Conservation (phyloP, 805 yeast species). For the Schizosaccharomyces cryophilus region DNA sequence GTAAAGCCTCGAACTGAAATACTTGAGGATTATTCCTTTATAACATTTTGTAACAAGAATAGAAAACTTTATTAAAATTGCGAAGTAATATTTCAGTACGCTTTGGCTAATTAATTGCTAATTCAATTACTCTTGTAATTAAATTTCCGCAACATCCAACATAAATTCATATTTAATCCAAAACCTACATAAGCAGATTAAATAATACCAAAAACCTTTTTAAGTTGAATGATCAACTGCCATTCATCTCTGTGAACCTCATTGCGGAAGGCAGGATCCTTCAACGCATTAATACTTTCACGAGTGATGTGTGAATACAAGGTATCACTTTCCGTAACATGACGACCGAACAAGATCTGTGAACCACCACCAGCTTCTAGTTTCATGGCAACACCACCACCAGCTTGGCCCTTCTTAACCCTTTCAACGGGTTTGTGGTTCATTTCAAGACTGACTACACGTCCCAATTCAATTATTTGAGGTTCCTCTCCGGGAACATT, state of each 20-base stretch:
- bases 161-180: not conserved
- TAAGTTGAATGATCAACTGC: conserved; percentile 70
- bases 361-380: conserved; percentile 44
- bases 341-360: conserved; percentile 98
- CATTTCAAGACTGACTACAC: conserved; percentile 78
- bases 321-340: conserved; percentile 77
- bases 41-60: too few relatives aligned
- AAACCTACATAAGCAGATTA: conserved; percentile 11
- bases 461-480: conserved; percentile 50
- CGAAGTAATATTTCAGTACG: too few relatives aligned
- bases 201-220: conserved; percentile 67
- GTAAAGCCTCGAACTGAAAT: too few relatives aligned
- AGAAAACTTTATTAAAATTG: too few relatives aligned
- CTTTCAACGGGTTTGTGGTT: conserved; percentile 62
- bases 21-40: too few relatives aligned
- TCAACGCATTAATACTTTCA: conserved; percentile 84
- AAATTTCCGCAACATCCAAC: too few relatives aligned
- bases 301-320: conserved; percentile 77
- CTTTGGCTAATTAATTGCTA: too few relatives aligned
- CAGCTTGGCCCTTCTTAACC: conserved; percentile 83
- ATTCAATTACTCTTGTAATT: too few relatives aligned
- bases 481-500: conserved; percentile 63
- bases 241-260: conserved; percentile 88
- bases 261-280: conserved; percentile 93
- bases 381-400: conserved; percentile 97